Percentiles rank a stretch among this genome's conserved stretches.
Conservation (phyloP, 1,284 basidiomycete genomes). For the Ganoderma leucocontextum region DNA sequence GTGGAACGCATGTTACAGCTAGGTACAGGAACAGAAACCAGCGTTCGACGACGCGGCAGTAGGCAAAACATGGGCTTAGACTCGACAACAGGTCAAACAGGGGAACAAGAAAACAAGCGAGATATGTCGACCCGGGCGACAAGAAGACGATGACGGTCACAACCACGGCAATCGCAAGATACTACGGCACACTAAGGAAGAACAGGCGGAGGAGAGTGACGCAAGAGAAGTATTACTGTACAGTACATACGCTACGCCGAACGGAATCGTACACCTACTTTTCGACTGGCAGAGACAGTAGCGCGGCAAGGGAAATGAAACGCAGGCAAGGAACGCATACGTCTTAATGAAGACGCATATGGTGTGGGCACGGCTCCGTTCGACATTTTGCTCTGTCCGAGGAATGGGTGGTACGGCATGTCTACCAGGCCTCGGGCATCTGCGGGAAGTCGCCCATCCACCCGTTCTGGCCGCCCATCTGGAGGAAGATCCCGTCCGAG, state of each 20-base stretch:
- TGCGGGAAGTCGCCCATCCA: constrained; percentile 78
- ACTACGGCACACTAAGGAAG: neutral
- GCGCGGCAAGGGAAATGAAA: constrained; percentile 2
- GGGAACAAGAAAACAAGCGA: neutral
- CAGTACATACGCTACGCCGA: constrained; percentile 18
- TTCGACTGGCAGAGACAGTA: neutral
- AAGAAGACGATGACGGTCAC: neutral
- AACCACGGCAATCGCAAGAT: neutral
- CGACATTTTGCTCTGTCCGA: neutral
- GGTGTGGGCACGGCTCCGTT: neutral
- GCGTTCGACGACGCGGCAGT: neutral
- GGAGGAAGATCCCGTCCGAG: constrained; percentile 88
- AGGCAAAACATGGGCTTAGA: neutral
- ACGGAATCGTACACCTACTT: constrained; percentile 19
- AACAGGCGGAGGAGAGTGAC: neutral
- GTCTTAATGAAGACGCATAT: too few species aligned
- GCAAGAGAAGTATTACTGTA: constrained; percentile 11
- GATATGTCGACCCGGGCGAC: neutral
- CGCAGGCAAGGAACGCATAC: neutral
- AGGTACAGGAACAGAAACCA: neutral
- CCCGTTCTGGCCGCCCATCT: constrained; percentile 71
- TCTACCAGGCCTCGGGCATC: constrained; percentile 82
- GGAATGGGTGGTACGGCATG: neutral
- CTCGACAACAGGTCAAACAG: neutral
- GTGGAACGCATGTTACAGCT: neutral